These are phyloP conservation scores for Geotrichum histeridarum DNA, from an alignment of 1,139 yeast genomes.

Conservation along the genomic window DNA sequence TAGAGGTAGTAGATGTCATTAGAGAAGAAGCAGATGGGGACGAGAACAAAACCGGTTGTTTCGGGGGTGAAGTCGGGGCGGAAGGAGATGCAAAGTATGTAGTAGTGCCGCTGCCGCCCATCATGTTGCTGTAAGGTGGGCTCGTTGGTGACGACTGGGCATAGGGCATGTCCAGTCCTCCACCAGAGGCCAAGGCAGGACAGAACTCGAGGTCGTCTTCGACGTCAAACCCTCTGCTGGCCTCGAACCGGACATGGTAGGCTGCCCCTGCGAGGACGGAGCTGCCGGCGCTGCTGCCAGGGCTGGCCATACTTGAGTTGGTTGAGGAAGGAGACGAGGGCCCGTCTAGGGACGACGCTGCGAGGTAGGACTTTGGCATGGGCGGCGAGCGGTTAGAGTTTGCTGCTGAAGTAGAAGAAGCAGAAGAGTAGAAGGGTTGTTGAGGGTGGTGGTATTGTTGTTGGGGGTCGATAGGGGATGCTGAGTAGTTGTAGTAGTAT, in stretches of 20 bases:
- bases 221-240: conserved; percentile 61
- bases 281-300: neutral
- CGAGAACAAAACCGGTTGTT: neutral
- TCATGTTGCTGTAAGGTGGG: neutral
- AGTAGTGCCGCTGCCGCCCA: neutral
- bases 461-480: neutral
- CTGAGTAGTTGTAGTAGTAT: conserved; percentile 4
- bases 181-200: conserved; percentile 26
- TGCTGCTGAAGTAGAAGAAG: conserved; percentile 7
- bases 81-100: neutral
- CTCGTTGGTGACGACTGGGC: neutral
- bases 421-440: conserved; percentile 12
- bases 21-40: neutral
- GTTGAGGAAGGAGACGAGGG: neutral
- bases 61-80: conserved; percentile 1
- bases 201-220: conserved; percentile 72
- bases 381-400: neutral
- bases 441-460: neutral
- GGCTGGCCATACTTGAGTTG: neutral
- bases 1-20: neutral
- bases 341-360: neutral
- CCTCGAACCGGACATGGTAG: conserved; percentile 45
- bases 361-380: neutral
- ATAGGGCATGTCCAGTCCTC: neutral
- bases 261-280: no score